Base-by-base conservation (phyloP, 2,329 filamentous ascomycete genomes). In the Fusarium azukiicola region DNA sequence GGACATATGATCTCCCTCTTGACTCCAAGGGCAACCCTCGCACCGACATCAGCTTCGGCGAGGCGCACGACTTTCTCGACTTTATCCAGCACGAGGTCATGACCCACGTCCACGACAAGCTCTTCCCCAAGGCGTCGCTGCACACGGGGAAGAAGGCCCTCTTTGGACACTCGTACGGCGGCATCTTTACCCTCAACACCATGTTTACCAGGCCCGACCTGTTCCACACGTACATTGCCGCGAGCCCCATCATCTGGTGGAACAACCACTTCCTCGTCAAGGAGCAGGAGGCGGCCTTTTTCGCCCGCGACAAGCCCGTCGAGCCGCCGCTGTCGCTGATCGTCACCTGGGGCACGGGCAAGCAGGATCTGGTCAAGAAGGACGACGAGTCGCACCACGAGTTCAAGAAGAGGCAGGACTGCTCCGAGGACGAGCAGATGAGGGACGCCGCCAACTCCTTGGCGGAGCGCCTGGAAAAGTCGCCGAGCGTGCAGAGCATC, bases 161-260 rank as follows among this genome's bases (percentile, higher is more conserved):
- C 2, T 91, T 87, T 52, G 90, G 90, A 0, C 90, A 92, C 72
- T 91, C 90, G 0, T 90, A 90, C 38, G 90, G 89, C 4, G 90
- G 89, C 0, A 82, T 92, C 1, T 91, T 91, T 63, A 83, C 86
- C 1, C 84, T 92, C 6, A 88, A 91, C 73, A 83, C 87, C 0
- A 84, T 91, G 13, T 88, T 89, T 69, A 88, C 85, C 0, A 82
- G 84, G 7, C 87, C 89, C 0, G 77, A 81, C 2, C 82, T 87
- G 5, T 91, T 91, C 70, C 84, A 90, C 70, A 87, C 84, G 12
- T 90, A 87, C 74, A 85, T 91, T 19, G 87, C 87, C 3, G 88
- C 87, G 9, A 91, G 90, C 40, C 90, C 90, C 0, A 88, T 87
- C 1, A 87, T 90, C 11, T 90, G 86, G 86, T 92, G 89, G 87